Conservation (phyloP, 305 asterid species). For the Fraxinus paxiana region DNA sequence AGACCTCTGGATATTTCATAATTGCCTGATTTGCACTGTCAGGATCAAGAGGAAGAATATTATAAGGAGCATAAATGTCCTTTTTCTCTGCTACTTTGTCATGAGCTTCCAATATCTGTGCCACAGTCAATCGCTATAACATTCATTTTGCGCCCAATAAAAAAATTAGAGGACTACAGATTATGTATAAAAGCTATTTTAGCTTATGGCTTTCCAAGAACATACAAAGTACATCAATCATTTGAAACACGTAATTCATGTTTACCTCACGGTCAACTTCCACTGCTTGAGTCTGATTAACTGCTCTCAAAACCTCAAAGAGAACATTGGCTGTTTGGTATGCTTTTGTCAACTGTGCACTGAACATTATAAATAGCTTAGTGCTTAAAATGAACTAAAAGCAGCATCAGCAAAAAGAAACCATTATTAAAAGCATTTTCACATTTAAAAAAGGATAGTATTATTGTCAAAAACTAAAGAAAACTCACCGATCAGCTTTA, state of each 20-base stretch:
- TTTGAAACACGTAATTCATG: neutral
- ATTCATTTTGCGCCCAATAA: constrained; percentile 21
- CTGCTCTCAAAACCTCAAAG: constrained; percentile 98
- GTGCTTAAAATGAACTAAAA: constrained; percentile 4
- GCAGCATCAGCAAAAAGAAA: constrained; percentile 14
- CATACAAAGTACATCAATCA: constrained; percentile 16
- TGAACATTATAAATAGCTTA: constrained; percentile 38
- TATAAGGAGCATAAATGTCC: constrained; percentile 88
- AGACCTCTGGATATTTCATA: constrained; percentile 96
- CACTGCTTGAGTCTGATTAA: constrained; percentile 87
- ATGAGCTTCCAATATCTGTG: constrained; percentile 84
- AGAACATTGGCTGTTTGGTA: constrained; percentile 98
- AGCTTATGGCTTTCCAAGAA: constrained; percentile 14
- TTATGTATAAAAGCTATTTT: neutral
- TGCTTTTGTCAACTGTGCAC: constrained; percentile 96
- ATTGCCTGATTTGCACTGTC: constrained; percentile 97
- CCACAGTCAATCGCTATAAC: constrained; percentile 8
- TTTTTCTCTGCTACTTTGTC: constrained; percentile 98
- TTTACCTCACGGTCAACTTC: constrained; percentile 97
- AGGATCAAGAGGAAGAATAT: constrained; percentile 95
- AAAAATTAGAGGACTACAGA: neutral
- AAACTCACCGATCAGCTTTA: constrained; percentile 89
- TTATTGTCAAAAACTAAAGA: constrained; percentile 5
- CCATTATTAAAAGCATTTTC: neutral
- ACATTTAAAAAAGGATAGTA: constrained; percentile 3